phyloP scores from a whole-genome alignment of 73 alveolate genomes.

The Urostyla sp. region DNA sequence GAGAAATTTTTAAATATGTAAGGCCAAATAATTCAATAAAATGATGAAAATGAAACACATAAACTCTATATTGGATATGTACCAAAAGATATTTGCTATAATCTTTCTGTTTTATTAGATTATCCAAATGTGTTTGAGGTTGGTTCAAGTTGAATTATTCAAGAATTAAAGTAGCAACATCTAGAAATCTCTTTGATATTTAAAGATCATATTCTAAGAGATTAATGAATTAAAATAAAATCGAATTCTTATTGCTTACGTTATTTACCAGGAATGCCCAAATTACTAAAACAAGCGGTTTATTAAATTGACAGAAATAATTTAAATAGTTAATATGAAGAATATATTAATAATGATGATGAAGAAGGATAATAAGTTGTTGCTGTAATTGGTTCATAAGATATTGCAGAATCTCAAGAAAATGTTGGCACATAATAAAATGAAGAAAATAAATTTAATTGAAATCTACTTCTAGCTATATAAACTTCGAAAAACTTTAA shows the following conservation, averaged over 20 bases:
- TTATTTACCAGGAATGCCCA: conserved; percentile 59
- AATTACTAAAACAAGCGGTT: conserved; percentile 37
- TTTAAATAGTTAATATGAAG: not conserved
- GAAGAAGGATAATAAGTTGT: not conserved
- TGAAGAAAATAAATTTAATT: conserved; percentile 39
- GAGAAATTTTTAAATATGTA: not conserved
- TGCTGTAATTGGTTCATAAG: not conserved
- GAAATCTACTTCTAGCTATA: conserved; percentile 33
- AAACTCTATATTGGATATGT: conserved; percentile 28
- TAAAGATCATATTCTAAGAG: not conserved
- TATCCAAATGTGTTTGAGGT: conserved; percentile 3
- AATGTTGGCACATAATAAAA: not conserved
- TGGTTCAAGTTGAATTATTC: not conserved
- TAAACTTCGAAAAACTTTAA: conserved; percentile 42
- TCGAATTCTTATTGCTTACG: not conserved
- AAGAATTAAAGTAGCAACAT: not conserved
- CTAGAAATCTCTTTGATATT: not conserved
- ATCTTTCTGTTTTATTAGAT: conserved; percentile 11
- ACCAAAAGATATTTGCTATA: conserved; percentile 13
- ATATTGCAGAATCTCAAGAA: too few relatives aligned
- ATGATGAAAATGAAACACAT: not conserved
- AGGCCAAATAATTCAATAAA: conserved; percentile 5
- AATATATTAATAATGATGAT: not conserved
- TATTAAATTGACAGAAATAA: conserved; percentile 10
- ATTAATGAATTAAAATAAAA: not conserved